Percentiles rank a stretch among this genome's conserved stretches.
phyloP scores from a whole-genome alignment of 2,329 filamentous ascomycete genomes.

The Fusarium papillatum region DNA sequence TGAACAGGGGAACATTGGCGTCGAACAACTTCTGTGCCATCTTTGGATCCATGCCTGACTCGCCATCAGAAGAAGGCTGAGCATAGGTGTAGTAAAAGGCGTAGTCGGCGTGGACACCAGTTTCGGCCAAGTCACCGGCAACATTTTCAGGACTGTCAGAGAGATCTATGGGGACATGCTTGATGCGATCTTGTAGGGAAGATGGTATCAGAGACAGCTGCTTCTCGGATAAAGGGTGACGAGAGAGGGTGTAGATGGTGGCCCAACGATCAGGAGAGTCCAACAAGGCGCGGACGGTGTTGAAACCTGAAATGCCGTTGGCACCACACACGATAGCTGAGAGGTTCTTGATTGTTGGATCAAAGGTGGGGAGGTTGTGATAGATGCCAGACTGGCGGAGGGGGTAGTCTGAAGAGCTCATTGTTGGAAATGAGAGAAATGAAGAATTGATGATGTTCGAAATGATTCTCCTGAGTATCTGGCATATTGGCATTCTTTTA shows the following conservation, averaged over 20 bases:
- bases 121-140: background rate
- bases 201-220: background rate
- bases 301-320: background rate
- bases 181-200: background rate
- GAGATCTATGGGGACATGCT: background rate
- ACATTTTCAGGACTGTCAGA: background rate
- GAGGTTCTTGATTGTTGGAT: background rate
- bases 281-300: background rate
- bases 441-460: background rate
- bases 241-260: background rate
- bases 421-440: background rate
- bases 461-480: background rate
- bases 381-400: slow-evolving; percentile 1
- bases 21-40: background rate
- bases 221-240: background rate
- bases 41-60: background rate
- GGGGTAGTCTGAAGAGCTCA: background rate
- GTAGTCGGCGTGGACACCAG: background rate
- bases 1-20: slow-evolving; percentile 5
- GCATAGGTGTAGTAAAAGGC: slow-evolving; percentile 12
- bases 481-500: background rate
- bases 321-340: slow-evolving; percentile 4
- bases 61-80: background rate
- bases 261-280: slow-evolving; percentile 6
- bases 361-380: slow-evolving; percentile 10